phyloP scores from a whole-genome alignment of 495 filamentous ascomycete genomes.

The Xylaria telfairii region DNA sequence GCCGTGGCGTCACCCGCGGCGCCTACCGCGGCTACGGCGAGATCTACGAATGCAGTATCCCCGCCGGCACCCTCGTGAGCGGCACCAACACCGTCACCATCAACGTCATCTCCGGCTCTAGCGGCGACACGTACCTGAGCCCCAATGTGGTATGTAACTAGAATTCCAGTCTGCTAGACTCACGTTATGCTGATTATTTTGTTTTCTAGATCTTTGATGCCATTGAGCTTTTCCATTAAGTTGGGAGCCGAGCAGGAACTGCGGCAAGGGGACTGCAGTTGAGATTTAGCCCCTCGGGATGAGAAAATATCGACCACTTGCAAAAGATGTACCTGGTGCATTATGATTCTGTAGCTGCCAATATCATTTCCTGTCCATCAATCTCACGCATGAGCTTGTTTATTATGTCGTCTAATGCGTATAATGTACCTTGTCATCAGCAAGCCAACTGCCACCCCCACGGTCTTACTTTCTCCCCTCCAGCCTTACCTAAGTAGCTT shows the following conservation, averaged over 20 bases:
- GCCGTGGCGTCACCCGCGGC: slow-evolving; percentile 60
- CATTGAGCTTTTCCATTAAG: slow-evolving; percentile 52
- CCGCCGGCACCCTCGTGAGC: slow-evolving; percentile 51
- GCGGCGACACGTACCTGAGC: slow-evolving; percentile 52
- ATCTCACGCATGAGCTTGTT: neutral
- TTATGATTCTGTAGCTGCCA: neutral
- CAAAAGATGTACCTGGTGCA: neutral
- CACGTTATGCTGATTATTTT: slow-evolving; percentile 19
- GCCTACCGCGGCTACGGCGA: slow-evolving; percentile 60
- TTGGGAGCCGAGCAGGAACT: neutral
- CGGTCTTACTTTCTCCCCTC: neutral
- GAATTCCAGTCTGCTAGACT: neutral
- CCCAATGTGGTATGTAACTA: slow-evolving; percentile 58
- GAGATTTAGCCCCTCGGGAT: neutral
- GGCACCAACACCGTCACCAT: slow-evolving; percentile 62
- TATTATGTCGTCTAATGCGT: neutral
- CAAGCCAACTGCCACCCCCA: neutral
- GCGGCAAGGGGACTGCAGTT: neutral
- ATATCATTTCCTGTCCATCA: neutral
- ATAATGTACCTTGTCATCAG: neutral
- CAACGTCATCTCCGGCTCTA: slow-evolving; percentile 57
- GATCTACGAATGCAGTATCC: slow-evolving; percentile 56
- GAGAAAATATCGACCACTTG: neutral
- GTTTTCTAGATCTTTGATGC: slow-evolving; percentile 50
- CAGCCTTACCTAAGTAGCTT: too few species aligned